Base-by-base conservation (phyloP, 768 basidiomycete species). In the Suillus hirtellus region DNA sequence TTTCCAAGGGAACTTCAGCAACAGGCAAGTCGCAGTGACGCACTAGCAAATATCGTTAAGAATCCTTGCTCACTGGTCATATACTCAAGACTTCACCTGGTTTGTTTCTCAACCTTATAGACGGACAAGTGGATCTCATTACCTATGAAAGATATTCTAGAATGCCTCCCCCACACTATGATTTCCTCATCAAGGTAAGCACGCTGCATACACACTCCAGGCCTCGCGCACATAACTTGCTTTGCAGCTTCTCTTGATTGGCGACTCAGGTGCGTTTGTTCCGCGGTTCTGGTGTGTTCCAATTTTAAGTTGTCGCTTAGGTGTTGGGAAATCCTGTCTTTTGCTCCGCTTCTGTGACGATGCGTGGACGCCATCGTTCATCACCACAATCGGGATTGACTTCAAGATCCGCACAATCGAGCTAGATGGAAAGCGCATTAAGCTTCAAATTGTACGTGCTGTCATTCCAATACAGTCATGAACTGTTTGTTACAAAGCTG, bases 331-430 rank as follows among this genome's bases (percentile, higher is more conserved):
- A 83, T 99, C 96, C 34, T 95, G 93, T 80, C 84, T 95, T n/a
- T 82, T 95, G 60, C 85, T 95, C 65, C 90, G 95, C 67, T 99
- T 99, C 87, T 98, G 95, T 75, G 97, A 99, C 81, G 97, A 99
- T 78, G 93, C 96, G 67, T 99, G 96, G 95, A 99, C 97, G 40
- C 96, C 96, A 55, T 95, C 93, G 50, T 99, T 98, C 82, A 99
- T 98, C 79, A 98, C 96, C 63, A 99, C 97, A 63, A 99, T 99
- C 76, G 97, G 96, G 64, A 96, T 98, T 69, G 95, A 97, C 86
- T 97, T 97, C 85, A 96, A 96, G 89, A 99, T 99, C 78, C 89
- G 96, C 40, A 98, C 96, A 59, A 98, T 99, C 75, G 96, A 99
- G 76, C 85, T 99, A 58, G 96, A 99, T 70, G 96, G 96, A 46